Evolutionary conservation across 2,329 filamentous ascomycete genomes (phyloP), one percentile per base, ranked within the genome.

Genomic region (Aspergillus oerlinghausenensis): DNA sequence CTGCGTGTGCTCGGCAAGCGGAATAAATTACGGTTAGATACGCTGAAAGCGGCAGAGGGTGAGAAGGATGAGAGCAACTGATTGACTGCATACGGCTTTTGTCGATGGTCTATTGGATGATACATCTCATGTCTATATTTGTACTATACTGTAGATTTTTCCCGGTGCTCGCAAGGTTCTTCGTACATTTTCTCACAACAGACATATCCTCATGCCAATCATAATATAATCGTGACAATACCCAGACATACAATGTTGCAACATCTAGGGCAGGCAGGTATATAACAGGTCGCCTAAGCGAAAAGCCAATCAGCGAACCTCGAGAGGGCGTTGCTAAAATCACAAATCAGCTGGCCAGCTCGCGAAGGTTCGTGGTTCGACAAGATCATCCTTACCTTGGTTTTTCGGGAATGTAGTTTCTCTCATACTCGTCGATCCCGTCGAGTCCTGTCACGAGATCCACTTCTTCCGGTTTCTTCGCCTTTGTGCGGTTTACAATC

Each of bases 351-450:
- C 64, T 45, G 61, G 59, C 51, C 19, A 19, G 48, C 14, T 19
- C 19, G 50, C 2, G 21, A 38, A 25, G 1, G n/a, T 21, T 19
- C 8, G 10, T 6, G 7, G 9, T 47, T 9, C 28, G 54, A 51
- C 2, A 2, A 38, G 25, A 14, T 40, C 19, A 6, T 52, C 68
- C 79, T 67, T 70, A 84, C 83, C 75, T 82, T 19, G 85, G 77
- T 1, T 79, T 79, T 25, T 58, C 70, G 1, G 81, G 77, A 10
- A 87, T 76, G 65, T 80, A 89, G 49, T 82, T 84, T 40, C 77
- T 76, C 54, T 85, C 82, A 63, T 90, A 89, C 59, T 87, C 84
- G 49, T 88, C 87, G 60, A 91, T 83, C 60, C 84, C 84, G 1
- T 82, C 84, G 17, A 88, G 67, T 60, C 87, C 86, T 52, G 81